phyloP scores from a whole-genome alignment of 257 asterid species.

The Fraxinus cuspidata region DNA sequence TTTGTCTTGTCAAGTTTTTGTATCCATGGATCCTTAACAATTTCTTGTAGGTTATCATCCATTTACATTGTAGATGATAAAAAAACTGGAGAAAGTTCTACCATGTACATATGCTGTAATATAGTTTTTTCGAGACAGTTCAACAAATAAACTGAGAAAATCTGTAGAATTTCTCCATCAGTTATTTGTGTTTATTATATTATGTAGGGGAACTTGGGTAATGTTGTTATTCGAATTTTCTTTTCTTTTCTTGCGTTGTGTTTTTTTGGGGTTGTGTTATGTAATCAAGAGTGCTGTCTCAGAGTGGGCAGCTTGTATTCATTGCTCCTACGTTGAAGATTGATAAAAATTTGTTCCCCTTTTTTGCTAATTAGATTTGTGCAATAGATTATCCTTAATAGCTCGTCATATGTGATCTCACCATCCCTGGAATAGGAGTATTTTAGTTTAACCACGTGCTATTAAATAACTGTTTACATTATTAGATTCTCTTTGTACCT shows the following conservation, averaged over 20 bases:
- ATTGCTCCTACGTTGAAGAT: background rate
- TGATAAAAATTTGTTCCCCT: background rate
- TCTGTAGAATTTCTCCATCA: background rate
- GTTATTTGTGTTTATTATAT: background rate
- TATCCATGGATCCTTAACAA: background rate
- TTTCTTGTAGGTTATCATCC: background rate
- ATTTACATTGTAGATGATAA: background rate
- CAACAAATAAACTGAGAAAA: background rate
- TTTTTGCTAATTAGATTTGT: conserved; percentile 5
- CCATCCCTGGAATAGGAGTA: background rate
- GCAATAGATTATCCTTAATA: background rate
- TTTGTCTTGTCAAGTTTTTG: background rate
- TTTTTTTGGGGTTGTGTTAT: background rate
- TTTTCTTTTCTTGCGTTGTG: background rate
- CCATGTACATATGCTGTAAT: background rate
- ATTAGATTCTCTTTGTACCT: background rate
- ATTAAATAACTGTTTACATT: background rate
- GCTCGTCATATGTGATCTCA: background rate
- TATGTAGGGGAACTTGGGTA: background rate
- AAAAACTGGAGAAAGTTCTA: background rate
- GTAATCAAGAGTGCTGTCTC: background rate
- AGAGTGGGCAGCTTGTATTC: background rate
- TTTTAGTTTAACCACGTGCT: background rate
- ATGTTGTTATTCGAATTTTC: background rate
- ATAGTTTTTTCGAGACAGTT: background rate